Percentiles rank a stretch among this genome's conserved stretches.
phyloP scores from a whole-genome alignment of 2,329 filamentous ascomycete genomes.

The Macrophomina tecta region DNA sequence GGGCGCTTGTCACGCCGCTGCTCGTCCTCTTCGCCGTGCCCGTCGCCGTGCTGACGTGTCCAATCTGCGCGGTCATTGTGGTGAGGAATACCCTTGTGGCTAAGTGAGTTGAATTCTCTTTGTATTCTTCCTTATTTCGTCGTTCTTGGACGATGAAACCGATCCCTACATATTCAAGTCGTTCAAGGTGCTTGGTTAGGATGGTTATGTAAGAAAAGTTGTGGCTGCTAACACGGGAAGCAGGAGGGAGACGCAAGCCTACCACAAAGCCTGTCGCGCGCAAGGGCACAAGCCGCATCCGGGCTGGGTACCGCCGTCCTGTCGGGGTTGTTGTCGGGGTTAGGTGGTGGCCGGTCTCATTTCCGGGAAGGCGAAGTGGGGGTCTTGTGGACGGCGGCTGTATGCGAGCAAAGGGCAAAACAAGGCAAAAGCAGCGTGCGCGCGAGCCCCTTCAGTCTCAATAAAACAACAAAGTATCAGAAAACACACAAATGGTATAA shows the following conservation, averaged over 20 bases:
- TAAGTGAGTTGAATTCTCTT: neutral
- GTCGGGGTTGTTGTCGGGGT: neutral
- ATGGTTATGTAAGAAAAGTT: no score
- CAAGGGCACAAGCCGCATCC: conserved; percentile 5
- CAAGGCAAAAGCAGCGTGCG: no score
- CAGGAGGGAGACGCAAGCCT: neutral
- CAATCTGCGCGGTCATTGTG: neutral
- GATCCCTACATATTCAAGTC: no score
- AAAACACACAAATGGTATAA: neutral
- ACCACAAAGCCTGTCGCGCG: neutral
- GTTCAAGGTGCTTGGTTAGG: no score
- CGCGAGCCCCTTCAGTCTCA: no score
- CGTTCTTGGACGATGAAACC: no score
- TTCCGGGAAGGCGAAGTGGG: no score
- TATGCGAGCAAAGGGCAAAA: no score
- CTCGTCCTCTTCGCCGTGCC: neutral
- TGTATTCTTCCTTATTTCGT: neutral
- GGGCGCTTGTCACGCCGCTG: neutral
- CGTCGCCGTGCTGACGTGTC: neutral
- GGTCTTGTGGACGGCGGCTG: no score
- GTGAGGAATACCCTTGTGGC: neutral
- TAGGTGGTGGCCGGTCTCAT: no score
- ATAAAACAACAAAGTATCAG: neutral
- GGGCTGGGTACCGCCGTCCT: conserved; percentile 6
- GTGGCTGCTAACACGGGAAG: neutral